Conservation (phyloP, 352 stramenopile species). For the Elongisporangium prolatum region DNA sequence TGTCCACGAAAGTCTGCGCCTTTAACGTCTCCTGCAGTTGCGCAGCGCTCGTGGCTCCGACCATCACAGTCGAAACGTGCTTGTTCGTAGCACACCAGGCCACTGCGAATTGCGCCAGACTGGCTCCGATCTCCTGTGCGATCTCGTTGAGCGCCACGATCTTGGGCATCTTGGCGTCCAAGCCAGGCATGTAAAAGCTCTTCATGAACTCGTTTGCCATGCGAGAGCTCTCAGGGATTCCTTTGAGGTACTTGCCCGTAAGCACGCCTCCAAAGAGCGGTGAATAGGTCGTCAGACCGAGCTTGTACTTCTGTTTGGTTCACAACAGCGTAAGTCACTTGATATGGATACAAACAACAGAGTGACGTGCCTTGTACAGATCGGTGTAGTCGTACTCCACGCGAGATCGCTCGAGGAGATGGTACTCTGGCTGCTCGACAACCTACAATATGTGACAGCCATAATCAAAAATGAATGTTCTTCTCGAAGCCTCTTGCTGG, state of each 20-base stretch:
- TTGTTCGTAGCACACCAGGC: slow-evolving; percentile 15
- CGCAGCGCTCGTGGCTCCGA: slow-evolving; percentile 39
- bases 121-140: slow-evolving; percentile 43
- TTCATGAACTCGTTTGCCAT: slow-evolving; percentile 10
- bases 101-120: slow-evolving; percentile 25
- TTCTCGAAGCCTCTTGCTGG: too few species aligned
- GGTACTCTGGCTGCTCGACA: slow-evolving; percentile 33
- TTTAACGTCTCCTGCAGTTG: slow-evolving; percentile 56
- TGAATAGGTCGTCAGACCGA: slow-evolving; percentile 18
- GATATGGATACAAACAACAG: slow-evolving; percentile 41
- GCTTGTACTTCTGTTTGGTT: slow-evolving; percentile 23
- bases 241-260: slow-evolving; percentile 55
- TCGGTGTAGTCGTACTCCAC: slow-evolving; percentile 21
- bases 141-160: slow-evolving; percentile 28
- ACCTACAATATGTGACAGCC: slow-evolving; percentile 1
- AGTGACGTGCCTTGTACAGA: slow-evolving; percentile 20
- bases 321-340: too few species aligned
- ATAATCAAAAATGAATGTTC: too few species aligned
- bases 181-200: too few species aligned
- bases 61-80: slow-evolving; percentile 31
- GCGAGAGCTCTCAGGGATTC: slow-evolving; percentile 19
- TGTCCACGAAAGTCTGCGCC: slow-evolving; percentile 30
- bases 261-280: slow-evolving; percentile 33
- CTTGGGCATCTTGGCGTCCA: slow-evolving; percentile 18
- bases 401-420: slow-evolving; percentile 20